Percentiles rank a stretch among this genome's conserved stretches.
Evolutionary conservation across 306 rosid genomes (phyloP).

Genomic region (Coriaria nepalensis): DNA sequence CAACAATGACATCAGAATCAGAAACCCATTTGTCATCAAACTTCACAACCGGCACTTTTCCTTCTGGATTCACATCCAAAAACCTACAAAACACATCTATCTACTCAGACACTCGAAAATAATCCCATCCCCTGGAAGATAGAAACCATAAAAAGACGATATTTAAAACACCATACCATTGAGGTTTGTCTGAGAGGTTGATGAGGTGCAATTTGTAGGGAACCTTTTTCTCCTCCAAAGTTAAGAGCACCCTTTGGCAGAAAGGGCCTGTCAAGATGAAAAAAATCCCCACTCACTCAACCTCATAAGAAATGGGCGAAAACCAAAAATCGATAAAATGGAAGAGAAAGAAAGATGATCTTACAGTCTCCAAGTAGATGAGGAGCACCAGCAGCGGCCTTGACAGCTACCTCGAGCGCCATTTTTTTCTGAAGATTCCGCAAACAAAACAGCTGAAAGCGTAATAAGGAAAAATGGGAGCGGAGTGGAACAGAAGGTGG

Average conservation of each 20-base stretch:
- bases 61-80: slow-evolving; percentile 58
- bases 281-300: background rate
- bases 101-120: background rate
- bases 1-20: slow-evolving; percentile 82
- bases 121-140: background rate
- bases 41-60: slow-evolving; percentile 72
- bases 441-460: background rate
- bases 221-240: slow-evolving; percentile 79
- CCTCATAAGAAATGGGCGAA: background rate
- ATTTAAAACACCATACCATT: slow-evolving; percentile 30
- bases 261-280: slow-evolving; percentile 47
- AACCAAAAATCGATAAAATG: slow-evolving; percentile 4
- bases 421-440: slow-evolving; percentile 9
- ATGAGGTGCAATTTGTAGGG: slow-evolving; percentile 37
- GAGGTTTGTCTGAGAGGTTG: slow-evolving; percentile 48
- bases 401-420: slow-evolving; percentile 52
- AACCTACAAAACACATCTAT: slow-evolving; percentile 38
- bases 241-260: slow-evolving; percentile 58
- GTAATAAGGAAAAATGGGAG: background rate
- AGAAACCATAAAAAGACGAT: background rate
- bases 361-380: slow-evolving; percentile 63
- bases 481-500: background rate
- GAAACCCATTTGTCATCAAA: slow-evolving; percentile 71
- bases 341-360: slow-evolving; percentile 1
- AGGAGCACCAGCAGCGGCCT: slow-evolving; percentile 62